Percentiles rank a stretch among this genome's conserved stretches.
Evolutionary conservation across 352 stramenopile genomes (phyloP).

Genomic region (Globisporangium nunn): DNA sequence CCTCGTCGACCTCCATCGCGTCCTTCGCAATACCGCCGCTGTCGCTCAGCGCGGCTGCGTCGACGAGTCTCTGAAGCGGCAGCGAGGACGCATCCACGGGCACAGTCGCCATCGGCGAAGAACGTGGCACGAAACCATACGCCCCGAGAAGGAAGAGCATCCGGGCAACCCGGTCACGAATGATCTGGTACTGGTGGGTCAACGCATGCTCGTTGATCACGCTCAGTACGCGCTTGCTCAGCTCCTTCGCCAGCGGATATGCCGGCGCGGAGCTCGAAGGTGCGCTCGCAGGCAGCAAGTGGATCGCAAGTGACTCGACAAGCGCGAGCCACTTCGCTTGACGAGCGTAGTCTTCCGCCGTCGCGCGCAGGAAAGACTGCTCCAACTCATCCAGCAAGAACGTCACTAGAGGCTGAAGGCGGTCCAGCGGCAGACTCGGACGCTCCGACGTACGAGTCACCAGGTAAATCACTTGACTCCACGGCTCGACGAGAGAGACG

Average conservation of each 20-base stretch:
- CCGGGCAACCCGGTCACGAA: constrained; percentile 51
- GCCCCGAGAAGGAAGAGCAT: constrained; percentile 49
- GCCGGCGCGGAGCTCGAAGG: constrained; percentile 1
- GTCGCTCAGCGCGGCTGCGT: not conserved
- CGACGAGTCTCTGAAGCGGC: constrained; percentile 7
- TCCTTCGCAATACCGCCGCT: not conserved
- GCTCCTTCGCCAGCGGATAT: constrained; percentile 15
- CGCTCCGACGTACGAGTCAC: constrained; percentile 26
- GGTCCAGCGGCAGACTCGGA: constrained; percentile 11
- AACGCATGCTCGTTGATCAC: constrained; percentile 45
- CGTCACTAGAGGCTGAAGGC: constrained; percentile 15
- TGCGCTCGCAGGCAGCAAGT: constrained; percentile 27
- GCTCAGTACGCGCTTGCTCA: constrained; percentile 21
- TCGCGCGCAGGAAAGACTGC: constrained; percentile 46
- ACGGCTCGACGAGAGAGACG: constrained; percentile 46
- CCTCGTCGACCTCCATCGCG: not conserved
- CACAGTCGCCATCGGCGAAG: constrained; percentile 3
- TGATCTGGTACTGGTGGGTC: constrained; percentile 75
- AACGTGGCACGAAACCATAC: constrained; percentile 7
- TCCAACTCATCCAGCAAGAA: constrained; percentile 49
- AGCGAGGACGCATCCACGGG: constrained; percentile 9
- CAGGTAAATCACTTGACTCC: constrained; percentile 53
- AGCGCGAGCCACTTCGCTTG: constrained; percentile 73
- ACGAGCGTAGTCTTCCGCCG: constrained; percentile 54
- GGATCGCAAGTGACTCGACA: constrained; percentile 39